Conservation (phyloP, 495 filamentous ascomycete species). For the Penicillium egyptiacum region DNA sequence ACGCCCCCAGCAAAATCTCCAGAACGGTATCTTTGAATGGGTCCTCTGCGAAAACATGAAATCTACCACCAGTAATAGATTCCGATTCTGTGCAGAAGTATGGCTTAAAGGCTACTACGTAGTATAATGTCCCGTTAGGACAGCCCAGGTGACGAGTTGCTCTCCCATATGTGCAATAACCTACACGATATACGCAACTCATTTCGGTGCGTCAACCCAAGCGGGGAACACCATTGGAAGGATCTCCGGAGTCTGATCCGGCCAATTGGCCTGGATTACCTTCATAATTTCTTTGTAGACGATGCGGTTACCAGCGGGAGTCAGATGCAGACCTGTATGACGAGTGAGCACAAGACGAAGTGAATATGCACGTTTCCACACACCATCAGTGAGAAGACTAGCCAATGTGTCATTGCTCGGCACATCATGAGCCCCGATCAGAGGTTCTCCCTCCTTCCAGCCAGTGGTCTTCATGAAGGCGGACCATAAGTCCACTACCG, state of each 20-base stretch:
- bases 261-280: conserved; percentile 53
- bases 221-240: conserved; percentile 54
- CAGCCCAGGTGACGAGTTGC: too few relatives aligned
- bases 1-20: too few relatives aligned
- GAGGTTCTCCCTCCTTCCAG: conserved; percentile 57
- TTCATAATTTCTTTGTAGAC: conserved; percentile 57
- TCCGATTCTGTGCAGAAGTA: too few relatives aligned
- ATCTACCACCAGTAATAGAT: too few relatives aligned
- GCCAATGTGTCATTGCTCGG: conserved; percentile 50
- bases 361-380: conserved; percentile 4
- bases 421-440: conserved; percentile 54
- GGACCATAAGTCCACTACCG: conserved; percentile 73
- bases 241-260: conserved; percentile 55
- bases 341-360: conserved; percentile 13
- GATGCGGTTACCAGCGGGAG: conserved; percentile 58
- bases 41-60: too few relatives aligned
- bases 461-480: conserved; percentile 65
- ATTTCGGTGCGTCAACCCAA: conserved; percentile 53
- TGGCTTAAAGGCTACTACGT: too few relatives aligned
- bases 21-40: too few relatives aligned
- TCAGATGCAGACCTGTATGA: conserved; percentile 61
- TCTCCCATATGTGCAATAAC: too few relatives aligned
- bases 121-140: too few relatives aligned
- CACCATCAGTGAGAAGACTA: conserved; percentile 61
- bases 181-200: not conserved